Evolutionary conservation across 1,284 basidiomycete species (phyloP).

Genomic region (Ustilago bromivora): DNA sequence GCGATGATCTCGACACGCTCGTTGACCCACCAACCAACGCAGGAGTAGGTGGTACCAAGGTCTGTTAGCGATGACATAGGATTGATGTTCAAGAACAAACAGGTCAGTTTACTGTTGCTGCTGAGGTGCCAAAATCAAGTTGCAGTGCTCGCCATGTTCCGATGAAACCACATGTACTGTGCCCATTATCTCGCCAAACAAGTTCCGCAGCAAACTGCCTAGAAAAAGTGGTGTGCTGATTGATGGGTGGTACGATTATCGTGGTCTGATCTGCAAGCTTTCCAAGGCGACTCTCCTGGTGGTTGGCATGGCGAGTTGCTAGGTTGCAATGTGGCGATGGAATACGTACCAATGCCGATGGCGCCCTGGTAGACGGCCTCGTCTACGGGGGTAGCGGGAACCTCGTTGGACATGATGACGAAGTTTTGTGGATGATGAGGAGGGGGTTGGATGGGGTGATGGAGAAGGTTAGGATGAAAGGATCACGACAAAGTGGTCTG

Average conservation of each 20-base stretch:
- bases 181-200: not conserved
- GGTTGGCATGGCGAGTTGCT: not conserved
- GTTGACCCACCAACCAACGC: slow-evolving; percentile 71
- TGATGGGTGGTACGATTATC: not conserved
- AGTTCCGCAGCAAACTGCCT: not conserved
- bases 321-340: slow-evolving; percentile 27
- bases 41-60: slow-evolving; percentile 87
- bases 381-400: slow-evolving; percentile 73
- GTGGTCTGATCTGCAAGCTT: not conserved
- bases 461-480: slow-evolving; percentile 34
- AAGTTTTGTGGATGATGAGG: slow-evolving; percentile 38
- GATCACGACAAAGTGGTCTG: slow-evolving; percentile 22
- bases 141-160: not conserved
- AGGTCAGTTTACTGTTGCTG: not conserved
- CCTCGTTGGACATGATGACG: slow-evolving; percentile 68
- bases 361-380: slow-evolving; percentile 91
- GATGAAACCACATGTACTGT: no score
- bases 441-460: slow-evolving; percentile 31
- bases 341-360: slow-evolving; percentile 81
- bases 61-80: not conserved
- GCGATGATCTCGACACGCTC: slow-evolving; percentile 70
- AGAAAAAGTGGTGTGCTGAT: not conserved
- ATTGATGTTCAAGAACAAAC: not conserved
- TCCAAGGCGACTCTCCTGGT: not conserved
- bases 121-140: not conserved